These are phyloP conservation scores for Sarcodon sp. DNA, from an alignment of 768 basidiomycete species.

Conservation along the genomic window DNA sequence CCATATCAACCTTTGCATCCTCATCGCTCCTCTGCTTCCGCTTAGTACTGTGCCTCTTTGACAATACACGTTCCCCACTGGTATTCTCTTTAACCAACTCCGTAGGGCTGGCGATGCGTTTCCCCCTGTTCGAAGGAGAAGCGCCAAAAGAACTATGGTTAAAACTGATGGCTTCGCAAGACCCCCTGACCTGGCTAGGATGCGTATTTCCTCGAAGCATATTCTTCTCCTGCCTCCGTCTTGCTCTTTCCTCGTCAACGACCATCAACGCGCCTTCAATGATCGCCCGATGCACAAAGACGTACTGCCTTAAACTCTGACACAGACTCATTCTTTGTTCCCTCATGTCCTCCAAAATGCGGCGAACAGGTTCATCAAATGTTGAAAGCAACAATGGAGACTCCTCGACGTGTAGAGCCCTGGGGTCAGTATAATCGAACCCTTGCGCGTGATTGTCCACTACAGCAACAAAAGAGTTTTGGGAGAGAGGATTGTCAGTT, in stretches of 20 bases:
- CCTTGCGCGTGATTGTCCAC: conserved; percentile 1
- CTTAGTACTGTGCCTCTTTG: conserved; percentile 61
- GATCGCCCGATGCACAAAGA: conserved; percentile 82
- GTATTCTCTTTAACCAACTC: conserved; percentile 52
- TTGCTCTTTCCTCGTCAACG: conserved; percentile 54
- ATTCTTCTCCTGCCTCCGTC: conserved; percentile 14
- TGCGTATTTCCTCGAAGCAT: conserved; percentile 9
- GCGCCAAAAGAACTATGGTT: conserved; percentile 1
- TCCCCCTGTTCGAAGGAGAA: conserved; percentile 24
- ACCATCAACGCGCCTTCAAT: conserved; percentile 72
- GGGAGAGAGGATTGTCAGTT: background rate
- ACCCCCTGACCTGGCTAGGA: conserved; percentile 5
- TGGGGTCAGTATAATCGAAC: conserved; percentile 51
- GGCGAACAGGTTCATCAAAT: conserved; percentile 66
- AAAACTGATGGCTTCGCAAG: conserved; percentile 5
- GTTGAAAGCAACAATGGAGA: conserved; percentile 50
- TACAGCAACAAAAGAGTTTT: background rate
- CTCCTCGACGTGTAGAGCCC: conserved; percentile 35
- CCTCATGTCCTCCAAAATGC: conserved; percentile 85
- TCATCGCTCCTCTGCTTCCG: conserved; percentile 20
- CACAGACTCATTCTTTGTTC: conserved; percentile 96
- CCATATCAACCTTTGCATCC: conserved; percentile 3
- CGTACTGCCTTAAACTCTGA: conserved; percentile 89
- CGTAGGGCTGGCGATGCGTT: conserved; percentile 61
- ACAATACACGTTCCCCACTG: conserved; percentile 38